phyloP scores from a whole-genome alignment of 805 yeast genomes.

The Blastobotrys robertii region DNA sequence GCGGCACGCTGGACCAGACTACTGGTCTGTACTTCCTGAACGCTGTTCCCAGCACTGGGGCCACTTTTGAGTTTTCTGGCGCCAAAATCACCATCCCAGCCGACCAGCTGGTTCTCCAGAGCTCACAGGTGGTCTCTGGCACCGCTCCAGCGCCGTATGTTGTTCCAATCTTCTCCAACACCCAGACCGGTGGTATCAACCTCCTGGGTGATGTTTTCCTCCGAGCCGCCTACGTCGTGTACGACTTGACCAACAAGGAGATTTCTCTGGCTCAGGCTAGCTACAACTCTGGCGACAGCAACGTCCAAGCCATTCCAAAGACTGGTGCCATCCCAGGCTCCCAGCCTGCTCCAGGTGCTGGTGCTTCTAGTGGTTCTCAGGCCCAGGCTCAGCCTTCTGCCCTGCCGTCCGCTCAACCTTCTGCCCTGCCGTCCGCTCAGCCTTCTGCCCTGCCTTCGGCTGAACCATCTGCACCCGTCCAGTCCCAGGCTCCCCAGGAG shows the following conservation, averaged over 20 bases:
- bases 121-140: constrained; percentile 18
- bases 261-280: constrained; percentile 46
- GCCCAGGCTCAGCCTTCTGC: too few relatives aligned
- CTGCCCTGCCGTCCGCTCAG: too few relatives aligned
- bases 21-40: constrained; percentile 2
- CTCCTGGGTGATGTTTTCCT: constrained; percentile 53
- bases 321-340: constrained; percentile 21
- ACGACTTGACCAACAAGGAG: constrained; percentile 45
- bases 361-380: too few relatives aligned
- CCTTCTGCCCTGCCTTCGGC: too few relatives aligned
- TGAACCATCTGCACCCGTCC: too few relatives aligned
- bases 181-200: neutral
- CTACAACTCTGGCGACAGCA: constrained; percentile 13
- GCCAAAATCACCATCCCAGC: constrained; percentile 20
- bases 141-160: constrained; percentile 1
- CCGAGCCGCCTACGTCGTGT: constrained; percentile 54
- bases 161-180: neutral
- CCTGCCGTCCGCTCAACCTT: too few relatives aligned
- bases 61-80: constrained; percentile 19
- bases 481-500: too few relatives aligned
- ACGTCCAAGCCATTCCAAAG: constrained; percentile 18
- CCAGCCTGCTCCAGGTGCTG: constrained; percentile 14
- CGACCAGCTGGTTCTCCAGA: constrained; percentile 17
- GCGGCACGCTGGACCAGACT: neutral
- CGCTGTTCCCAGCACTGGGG: constrained; percentile 11